Evolutionary conservation across 495 filamentous ascomycete genomes (phyloP), one percentile per base, ranked within the genome.

Genomic region (Neurospora tetraspora): DNA sequence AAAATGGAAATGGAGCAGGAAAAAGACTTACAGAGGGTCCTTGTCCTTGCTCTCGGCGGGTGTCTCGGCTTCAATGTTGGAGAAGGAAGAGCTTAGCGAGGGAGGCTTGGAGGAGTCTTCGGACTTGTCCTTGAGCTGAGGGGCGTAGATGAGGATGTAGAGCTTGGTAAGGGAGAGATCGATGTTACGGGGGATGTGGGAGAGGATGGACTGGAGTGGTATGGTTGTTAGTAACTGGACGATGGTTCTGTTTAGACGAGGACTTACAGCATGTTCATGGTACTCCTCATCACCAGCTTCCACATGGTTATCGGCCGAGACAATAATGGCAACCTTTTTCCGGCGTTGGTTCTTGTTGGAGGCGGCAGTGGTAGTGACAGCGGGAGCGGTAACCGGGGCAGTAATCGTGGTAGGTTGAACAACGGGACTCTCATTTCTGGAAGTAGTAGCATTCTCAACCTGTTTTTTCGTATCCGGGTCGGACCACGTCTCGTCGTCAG

Each of bases 81-180:
- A 95, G 80, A 93, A 97, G 0, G 94, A 96, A 10, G 94, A 96
- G 73, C 91, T 89, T 71, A 94, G 83, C 16, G 93, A 96, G 39
- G 84, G 78, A 43, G 88, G 85, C 69, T 85, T 61, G 83, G 69
- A 84, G 80, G 39, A 83, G 68, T 83, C 86, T 45, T 85, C 53
- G 53, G 53, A 79, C 20, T 83, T 79, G 73, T 92, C 90, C 81
- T 92, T 93, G 72, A 96, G 84, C 38, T 86, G 87, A 0, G 94
- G 94, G 14, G 92, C 89, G 78, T 97, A 96, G 78, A 98, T 96
- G 72, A 98, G 86, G 69, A 97, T 85, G 74, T 97, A 96, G 39
- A 97, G 85, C 75, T 91, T 90, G 65, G 89, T 87, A 36, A 85
- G 89, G 68, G 88, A 87, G 72, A 87, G 83, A 75, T 96, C 88